Evolutionary conservation across 345 rosid species (phyloP).

Genomic region (Eucalyptus rudis): DNA sequence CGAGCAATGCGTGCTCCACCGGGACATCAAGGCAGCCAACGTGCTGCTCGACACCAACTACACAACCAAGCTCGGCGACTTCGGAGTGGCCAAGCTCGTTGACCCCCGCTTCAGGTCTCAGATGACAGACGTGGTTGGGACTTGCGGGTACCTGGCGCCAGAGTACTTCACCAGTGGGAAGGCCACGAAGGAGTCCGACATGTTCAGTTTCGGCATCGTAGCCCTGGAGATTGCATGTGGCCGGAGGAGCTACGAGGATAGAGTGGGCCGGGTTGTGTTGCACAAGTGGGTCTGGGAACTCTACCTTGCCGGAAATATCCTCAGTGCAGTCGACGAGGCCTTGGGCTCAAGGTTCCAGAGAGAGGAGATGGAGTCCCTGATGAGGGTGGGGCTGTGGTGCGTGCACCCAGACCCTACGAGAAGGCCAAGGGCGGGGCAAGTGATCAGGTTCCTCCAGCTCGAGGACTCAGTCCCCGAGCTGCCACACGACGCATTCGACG

Average conservation of each 20-base stretch:
- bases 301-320: background rate
- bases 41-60: background rate
- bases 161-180: background rate
- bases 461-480: background rate
- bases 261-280: background rate
- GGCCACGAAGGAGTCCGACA: background rate
- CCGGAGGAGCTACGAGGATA: background rate
- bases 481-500: fast-evolving
- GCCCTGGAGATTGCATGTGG: background rate
- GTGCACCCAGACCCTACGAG: background rate
- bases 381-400: background rate
- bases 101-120: background rate
- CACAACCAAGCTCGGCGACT: background rate
- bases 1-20: background rate
- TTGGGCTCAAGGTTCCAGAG: background rate
- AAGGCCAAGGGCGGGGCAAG: background rate
- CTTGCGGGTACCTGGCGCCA: background rate
- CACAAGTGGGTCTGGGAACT: background rate
- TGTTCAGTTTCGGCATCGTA: background rate
- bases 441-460: background rate
- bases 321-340: background rate
- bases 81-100: background rate
- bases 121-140: background rate
- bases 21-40: background rate
- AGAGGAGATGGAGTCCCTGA: background rate